Conservation (phyloP, 2,329 filamentous ascomycete species). For the Hypoxylon sp. region DNA sequence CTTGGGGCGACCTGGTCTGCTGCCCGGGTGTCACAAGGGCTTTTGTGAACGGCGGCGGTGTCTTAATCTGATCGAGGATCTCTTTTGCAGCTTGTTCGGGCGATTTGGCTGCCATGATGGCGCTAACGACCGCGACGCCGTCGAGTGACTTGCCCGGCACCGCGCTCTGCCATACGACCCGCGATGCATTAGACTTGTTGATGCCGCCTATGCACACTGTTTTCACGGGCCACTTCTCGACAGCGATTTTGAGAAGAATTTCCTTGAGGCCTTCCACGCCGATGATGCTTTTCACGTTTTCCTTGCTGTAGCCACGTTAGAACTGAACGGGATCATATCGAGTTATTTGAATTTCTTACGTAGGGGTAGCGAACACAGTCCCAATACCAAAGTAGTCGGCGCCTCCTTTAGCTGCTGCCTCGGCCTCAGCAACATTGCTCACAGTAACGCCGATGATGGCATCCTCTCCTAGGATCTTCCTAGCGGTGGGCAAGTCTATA, state of each 20-base stretch:
- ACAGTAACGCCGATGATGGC: conserved; percentile 92
- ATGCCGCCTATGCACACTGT: conserved; percentile 93
- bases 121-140: conserved; percentile 90
- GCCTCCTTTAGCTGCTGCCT: conserved; percentile 79
- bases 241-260: conserved; percentile 74
- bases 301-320: conserved; percentile 71
- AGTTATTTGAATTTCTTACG: conserved; percentile 64
- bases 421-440: conserved; percentile 80
- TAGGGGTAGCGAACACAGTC: conserved; percentile 87
- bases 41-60: conserved; percentile 54
- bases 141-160: conserved; percentile 73
- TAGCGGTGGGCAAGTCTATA: conserved; percentile 74
- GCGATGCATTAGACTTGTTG: conserved; percentile 80
- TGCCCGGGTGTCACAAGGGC: conserved; percentile 26
- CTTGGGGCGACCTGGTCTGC: conserved; percentile 35
- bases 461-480: conserved; percentile 78
- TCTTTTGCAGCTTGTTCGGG: conserved; percentile 74
- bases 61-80: conserved; percentile 70
- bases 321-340: background rate
- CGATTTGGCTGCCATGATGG: conserved; percentile 81
- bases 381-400: conserved; percentile 94
- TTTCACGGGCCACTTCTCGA: conserved; percentile 62
- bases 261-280: conserved; percentile 78
- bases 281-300: conserved; percentile 86
- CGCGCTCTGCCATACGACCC: conserved; percentile 79